Evolutionary conservation across 139 green algal species (phyloP).

Genomic region (Gonium pectorale): DNA sequence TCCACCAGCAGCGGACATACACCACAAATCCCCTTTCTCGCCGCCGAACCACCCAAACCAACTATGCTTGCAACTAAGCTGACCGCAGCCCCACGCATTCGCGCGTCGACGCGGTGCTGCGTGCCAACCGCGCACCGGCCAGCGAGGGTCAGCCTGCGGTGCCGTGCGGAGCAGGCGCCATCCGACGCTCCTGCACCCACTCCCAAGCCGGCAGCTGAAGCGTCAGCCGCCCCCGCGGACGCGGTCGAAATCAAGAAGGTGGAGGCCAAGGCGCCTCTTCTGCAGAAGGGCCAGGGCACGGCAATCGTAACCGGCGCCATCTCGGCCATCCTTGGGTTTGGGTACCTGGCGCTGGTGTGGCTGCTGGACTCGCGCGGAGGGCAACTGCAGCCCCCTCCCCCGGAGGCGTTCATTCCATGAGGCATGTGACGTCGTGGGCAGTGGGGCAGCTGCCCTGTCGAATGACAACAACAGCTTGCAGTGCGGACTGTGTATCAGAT

Average conservation of each 20-base stretch:
- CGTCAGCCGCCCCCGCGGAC: not conserved
- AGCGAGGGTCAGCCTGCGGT: not conserved
- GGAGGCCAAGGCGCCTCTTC: constrained; percentile 31
- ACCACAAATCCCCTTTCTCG: too few relatives aligned
- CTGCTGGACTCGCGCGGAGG: constrained; percentile 69
- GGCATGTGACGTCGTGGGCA: too few relatives aligned
- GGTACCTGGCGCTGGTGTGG: constrained; percentile 72
- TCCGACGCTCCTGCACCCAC: not conserved
- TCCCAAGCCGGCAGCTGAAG: not conserved
- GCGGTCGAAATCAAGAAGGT: constrained; percentile 1
- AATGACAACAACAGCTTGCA: too few relatives aligned
- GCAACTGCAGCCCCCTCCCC: constrained; percentile 74
- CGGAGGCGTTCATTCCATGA: constrained; percentile 70
- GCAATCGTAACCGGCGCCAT: constrained; percentile 77
- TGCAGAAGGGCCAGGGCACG: constrained; percentile 69
- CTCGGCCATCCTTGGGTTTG: constrained; percentile 74
- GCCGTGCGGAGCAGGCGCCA: constrained; percentile 12
- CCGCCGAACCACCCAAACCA: too few relatives aligned
- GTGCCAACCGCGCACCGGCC: not conserved
- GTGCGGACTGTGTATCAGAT: too few relatives aligned
- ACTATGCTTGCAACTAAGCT: too few relatives aligned
- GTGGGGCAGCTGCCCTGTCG: too few relatives aligned
- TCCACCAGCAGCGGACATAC: too few relatives aligned
- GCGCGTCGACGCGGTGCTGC: not conserved
- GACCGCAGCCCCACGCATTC: too few relatives aligned